Base-by-base conservation (phyloP, 2,329 filamentous ascomycete genomes). In the Fonsecaea monophora region DNA sequence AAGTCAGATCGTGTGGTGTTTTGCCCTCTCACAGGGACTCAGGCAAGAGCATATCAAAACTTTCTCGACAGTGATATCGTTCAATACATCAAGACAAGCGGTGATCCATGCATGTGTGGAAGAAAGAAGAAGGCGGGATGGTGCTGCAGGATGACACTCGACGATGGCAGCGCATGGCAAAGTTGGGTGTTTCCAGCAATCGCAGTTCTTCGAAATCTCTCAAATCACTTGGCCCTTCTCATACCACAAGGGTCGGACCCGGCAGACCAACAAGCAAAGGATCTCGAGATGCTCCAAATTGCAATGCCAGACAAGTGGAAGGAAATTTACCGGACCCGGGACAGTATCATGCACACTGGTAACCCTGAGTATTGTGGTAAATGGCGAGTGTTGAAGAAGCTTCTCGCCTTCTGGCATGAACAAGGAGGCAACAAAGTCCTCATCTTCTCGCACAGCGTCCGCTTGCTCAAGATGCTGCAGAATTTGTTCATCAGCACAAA, bases 1-100 rank as follows among this genome's bases (percentile, higher is more conserved):
- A 99, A 99, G 83, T 94, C 87, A 38, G 95, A 99, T 76, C 88
- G 90, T 62, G 94, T 98, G 0, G 92, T 98, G 4, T 99, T 99
- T 75, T 99, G 95, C 73, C 93, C 93, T 1, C 84, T 99, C 21
- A 97, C 94, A 0, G 86, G 90, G 4, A 86, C 89, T 0, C 95
- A 99, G 77, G 85, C 86, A 12, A 85, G 89, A 37, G 94, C 94
- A 0, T 99, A 99, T 76, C 86, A 92, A 72, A 90, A 89, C 42
- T 91, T 95, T 62, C 81, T 97, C n/a, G 85, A 87, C 13, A 91
- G 90, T 67, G 86, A 90, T 1, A 84, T 90, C 7, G 86, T 95
- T 1, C 81, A 87, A 1, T 83, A 87, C 54, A 89, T 99, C 70
- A 89, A 89, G 55, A 81, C 81, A 2, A 87, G 91, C 1, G 85